Percentiles rank a stretch among this genome's conserved stretches.
These are phyloP conservation scores for Paraconiothyrium sp. DNA, from an alignment of 2,329 filamentous ascomycete genomes.

Conservation along the genomic window DNA sequence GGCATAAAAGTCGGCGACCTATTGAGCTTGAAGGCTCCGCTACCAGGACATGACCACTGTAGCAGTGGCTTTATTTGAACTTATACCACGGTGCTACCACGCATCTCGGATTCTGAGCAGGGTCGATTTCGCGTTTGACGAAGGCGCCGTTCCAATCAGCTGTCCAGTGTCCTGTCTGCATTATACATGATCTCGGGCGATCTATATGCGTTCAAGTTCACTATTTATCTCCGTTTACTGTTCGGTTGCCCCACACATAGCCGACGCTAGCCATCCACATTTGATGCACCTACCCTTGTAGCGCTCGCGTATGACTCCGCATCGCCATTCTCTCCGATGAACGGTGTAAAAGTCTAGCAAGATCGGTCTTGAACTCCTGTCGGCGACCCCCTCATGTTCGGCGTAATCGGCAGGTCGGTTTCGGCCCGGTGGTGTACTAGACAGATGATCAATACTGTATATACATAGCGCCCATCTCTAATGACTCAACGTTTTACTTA, in stretches of 20 bases:
- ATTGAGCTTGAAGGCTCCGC: too few relatives aligned
- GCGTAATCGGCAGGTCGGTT: conserved; percentile 1
- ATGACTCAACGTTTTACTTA: conserved; percentile 3
- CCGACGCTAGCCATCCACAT: conserved; percentile 10
- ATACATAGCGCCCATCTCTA: conserved; percentile 2
- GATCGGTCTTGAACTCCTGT: not conserved
- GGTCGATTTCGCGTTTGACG: too few relatives aligned
- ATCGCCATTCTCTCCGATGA: conserved; percentile 12
- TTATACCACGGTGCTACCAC: not conserved
- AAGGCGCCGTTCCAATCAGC: not conserved
- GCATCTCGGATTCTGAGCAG: not conserved
- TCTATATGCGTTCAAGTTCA: too few relatives aligned
- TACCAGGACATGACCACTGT: not conserved
- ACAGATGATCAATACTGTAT: not conserved
- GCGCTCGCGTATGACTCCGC: conserved; percentile 12
- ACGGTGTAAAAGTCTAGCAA: conserved; percentile 3
- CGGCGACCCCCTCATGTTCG: conserved; percentile 11
- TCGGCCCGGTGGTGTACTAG: conserved; percentile 8
- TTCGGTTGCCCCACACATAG: not conserved
- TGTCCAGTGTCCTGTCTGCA: too few relatives aligned
- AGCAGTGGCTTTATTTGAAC: not conserved
- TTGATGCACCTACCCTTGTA: conserved; percentile 1
- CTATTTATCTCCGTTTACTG: too few relatives aligned
- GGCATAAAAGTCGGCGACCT: not conserved
- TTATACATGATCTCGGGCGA: too few relatives aligned